phyloP scores from a whole-genome alignment of 441 rosid genomes.

The Viola pubescens region DNA sequence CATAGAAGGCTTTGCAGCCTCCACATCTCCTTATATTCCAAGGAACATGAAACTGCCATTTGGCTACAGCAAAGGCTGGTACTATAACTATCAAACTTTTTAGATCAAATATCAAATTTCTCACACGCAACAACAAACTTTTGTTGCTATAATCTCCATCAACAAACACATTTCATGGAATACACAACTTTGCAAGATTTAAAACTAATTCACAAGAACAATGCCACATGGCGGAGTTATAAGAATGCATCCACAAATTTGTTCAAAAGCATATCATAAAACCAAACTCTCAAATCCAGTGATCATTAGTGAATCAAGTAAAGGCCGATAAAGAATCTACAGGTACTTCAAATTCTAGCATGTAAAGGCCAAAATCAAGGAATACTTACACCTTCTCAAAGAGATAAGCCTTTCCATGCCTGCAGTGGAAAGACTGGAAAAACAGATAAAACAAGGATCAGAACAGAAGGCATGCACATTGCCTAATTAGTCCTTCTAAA shows the following conservation, averaged over 20 bases:
- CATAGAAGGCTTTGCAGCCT: neutral
- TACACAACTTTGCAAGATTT: neutral
- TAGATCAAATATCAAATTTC: too few species aligned
- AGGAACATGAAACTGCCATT: neutral
- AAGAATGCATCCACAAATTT: neutral
- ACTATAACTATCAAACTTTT: neutral
- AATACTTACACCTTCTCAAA: slow-evolving; percentile 63
- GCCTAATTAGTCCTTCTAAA: too few species aligned
- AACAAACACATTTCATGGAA: neutral
- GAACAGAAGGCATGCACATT: neutral
- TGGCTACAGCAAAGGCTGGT: neutral
- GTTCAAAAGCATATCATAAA: too few species aligned
- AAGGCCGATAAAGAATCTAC: too few species aligned
- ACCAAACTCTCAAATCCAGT: too few species aligned
- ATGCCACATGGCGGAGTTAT: neutral
- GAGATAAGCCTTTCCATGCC: slow-evolving; percentile 74
- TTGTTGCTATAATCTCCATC: too few species aligned
- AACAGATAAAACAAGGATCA: slow-evolving; percentile 20
- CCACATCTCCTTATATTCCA: neutral
- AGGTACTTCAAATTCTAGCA: too few species aligned
- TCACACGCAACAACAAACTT: neutral
- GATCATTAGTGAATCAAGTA: too few species aligned
- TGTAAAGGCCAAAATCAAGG: slow-evolving; percentile 1
- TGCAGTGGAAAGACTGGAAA: slow-evolving; percentile 65
- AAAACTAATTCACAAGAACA: neutral